Base-by-base conservation (phyloP, 2,329 filamentous ascomycete genomes). In the Diaporthe destruens region DNA sequence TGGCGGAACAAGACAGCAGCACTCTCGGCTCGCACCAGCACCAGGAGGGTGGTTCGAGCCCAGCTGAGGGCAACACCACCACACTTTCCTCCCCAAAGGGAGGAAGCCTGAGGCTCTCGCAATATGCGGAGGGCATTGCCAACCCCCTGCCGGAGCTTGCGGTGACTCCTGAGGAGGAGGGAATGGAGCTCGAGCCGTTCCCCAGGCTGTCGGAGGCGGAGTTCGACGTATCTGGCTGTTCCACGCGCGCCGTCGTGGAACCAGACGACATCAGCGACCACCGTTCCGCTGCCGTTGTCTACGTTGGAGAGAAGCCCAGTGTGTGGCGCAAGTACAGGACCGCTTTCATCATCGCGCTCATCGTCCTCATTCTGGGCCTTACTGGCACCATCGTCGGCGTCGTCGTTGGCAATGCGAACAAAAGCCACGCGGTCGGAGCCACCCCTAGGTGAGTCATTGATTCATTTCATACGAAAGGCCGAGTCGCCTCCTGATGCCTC, bases 231-330 rank as follows among this genome's bases (percentile, higher is more conserved):
- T n/a, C 68, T 5, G 47, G 34, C 4, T 57, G 44, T 8, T 65
- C 70, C 57, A 68, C 44, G 11, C 65, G 56, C 2, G 67, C 71
- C 1, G 71, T 72, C 12, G 54, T 72, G 55, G 14, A 63, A 56
- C 71, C 73, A 12, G 73, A 74, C 6, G 59, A 74, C 23, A n/a
- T 68, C 8, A 71, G 59, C 55, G 73, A 74, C 32, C 67, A 20
- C 20, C 71, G 71, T 6, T 55, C 71, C 23, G 36, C 73, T 3
- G 47, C 71, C 12, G 20, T 74, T 25, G 71, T 72, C 14, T 72
- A 67, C 54, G 54, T 42, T 12, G 69, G 71, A 29, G 69, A 71
- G 49, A 54, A 68, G 39, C 63, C 55, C 14, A 68, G 69, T 20
- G 32, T 63, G 25, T 49, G 67, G 44, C 56, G 54, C 36, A 72